Conservation (phyloP, 2,329 filamentous ascomycete species). For the Clarireedia homoeocarpa region DNA sequence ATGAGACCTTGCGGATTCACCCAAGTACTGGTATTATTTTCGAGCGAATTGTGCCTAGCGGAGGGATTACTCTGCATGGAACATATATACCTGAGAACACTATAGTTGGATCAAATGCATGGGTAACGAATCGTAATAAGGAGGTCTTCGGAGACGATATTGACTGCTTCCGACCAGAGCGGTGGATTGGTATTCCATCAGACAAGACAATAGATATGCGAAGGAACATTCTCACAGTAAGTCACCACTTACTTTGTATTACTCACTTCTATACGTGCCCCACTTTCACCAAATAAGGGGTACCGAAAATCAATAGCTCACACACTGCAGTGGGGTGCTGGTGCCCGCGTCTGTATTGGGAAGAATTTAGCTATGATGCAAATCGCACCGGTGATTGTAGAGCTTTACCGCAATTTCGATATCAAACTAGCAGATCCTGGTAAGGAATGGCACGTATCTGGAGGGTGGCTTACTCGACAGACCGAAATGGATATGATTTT, state of each 20-base stretch:
- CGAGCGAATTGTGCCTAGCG: constrained; percentile 38
- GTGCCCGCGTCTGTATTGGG: constrained; percentile 33
- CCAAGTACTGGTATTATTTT: constrained; percentile 40
- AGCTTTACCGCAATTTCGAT: constrained; percentile 48
- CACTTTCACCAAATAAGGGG: too few relatives aligned
- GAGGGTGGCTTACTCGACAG: not conserved
- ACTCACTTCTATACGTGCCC: too few relatives aligned
- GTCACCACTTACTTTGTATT: not conserved
- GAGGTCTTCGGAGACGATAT: constrained; percentile 42
- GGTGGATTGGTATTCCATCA: constrained; percentile 34
- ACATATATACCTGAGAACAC: constrained; percentile 35
- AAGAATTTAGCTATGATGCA: constrained; percentile 54
- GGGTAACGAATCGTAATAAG: constrained; percentile 27
- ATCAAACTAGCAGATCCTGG: not conserved
- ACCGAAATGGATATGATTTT: not conserved
- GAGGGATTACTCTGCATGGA: constrained; percentile 35
- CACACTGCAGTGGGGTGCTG: constrained; percentile 28
- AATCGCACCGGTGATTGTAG: constrained; percentile 52
- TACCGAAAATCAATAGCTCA: not conserved
- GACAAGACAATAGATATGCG: constrained; percentile 25
- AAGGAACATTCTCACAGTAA: not conserved
- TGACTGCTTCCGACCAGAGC: constrained; percentile 39
- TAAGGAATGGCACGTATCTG: not conserved
- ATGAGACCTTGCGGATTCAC: constrained; percentile 42
- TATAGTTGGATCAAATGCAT: constrained; percentile 23